Conservation (phyloP, 305 asterid genomes). For the Solanum hybrid region DNA sequence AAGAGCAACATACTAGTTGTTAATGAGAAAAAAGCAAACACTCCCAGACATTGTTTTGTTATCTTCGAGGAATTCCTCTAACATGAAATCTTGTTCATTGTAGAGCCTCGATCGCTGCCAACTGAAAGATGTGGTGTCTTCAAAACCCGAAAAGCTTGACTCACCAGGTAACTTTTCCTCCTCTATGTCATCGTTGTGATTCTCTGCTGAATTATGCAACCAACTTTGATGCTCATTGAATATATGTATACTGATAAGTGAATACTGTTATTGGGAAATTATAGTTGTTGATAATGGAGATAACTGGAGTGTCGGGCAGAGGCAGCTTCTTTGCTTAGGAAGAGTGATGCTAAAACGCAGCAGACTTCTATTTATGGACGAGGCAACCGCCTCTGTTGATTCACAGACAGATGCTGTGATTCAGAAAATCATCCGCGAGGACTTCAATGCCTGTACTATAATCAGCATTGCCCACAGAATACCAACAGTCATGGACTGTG, state of each 20-base stretch:
- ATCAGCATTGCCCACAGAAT: slow-evolving; percentile 97
- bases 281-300: slow-evolving; percentile 85
- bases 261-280: background rate
- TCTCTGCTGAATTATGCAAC: background rate
- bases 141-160: slow-evolving; percentile 79
- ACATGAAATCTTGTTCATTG: slow-evolving; percentile 9
- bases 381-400: slow-evolving; percentile 95
- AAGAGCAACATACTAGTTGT: background rate
- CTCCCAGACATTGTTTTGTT: background rate
- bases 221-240: background rate
- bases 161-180: slow-evolving; percentile 39
- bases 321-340: slow-evolving; percentile 92
- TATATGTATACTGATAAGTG: background rate
- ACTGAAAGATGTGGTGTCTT: slow-evolving; percentile 78
- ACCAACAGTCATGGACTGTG: slow-evolving; percentile 96
- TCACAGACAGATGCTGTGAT: slow-evolving; percentile 87
- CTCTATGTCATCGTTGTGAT: background rate
- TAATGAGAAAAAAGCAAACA: background rate
- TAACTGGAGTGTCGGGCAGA: slow-evolving; percentile 98
- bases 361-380: slow-evolving; percentile 83
- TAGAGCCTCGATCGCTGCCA: slow-evolving; percentile 94
- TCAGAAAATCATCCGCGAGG: slow-evolving; percentile 89
- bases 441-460: slow-evolving; percentile 73
- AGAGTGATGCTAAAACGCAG: slow-evolving; percentile 87
- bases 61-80: background rate